Base-by-base conservation (phyloP, 1,284 basidiomycete genomes). In the Hypsizygus ulmarius region DNA sequence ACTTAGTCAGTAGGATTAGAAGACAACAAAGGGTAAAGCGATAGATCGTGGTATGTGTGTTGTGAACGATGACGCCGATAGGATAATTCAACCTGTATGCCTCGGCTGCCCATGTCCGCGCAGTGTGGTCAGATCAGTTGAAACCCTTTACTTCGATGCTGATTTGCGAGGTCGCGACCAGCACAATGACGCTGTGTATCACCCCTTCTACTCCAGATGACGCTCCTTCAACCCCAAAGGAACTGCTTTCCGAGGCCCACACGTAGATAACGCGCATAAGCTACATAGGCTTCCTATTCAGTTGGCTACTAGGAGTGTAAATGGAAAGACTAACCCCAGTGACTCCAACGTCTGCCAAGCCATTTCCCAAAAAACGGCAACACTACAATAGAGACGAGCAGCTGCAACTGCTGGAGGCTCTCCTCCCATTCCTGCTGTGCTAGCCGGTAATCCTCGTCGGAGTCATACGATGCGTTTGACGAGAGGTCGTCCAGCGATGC, bases 371-470 rank as follows among this genome's bases (percentile, higher is more conserved):
- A 66, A 70, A 86, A 88, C 2, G 93, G 93, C 48, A 96, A 73
- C 42, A 95, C 71, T 35, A 95, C 83, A 51, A 93, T 74, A 35
- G 87, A 81, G 47, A 92, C 66, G 21, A 96, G 78, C 59, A 90
- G 79, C 61, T 90, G 83, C 39, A 97, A 77, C 65, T 97, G 91
- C 54, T 82, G 71, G 45, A 96, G 61, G 60, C 86, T 90, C 67
- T 96, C 93, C 60, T 93, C 87, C 93, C 93, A 96, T 71, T 97
- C 93, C 60, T 87, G 78, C 66, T 93, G 88, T 6, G 90, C 89
- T 49, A 90, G 71, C 12, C 79, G 81, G 52, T 80, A 79, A 53
- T 87, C 84, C 54, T 84, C 86, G 54, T 90, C 87, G 5, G 73
- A 75, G 64, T 87, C 84, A 61, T 78, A 79, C 12, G 64, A 65